These are phyloP conservation scores for Talaromyces liani DNA, from an alignment of 495 filamentous ascomycete species.

Conservation along the genomic window DNA sequence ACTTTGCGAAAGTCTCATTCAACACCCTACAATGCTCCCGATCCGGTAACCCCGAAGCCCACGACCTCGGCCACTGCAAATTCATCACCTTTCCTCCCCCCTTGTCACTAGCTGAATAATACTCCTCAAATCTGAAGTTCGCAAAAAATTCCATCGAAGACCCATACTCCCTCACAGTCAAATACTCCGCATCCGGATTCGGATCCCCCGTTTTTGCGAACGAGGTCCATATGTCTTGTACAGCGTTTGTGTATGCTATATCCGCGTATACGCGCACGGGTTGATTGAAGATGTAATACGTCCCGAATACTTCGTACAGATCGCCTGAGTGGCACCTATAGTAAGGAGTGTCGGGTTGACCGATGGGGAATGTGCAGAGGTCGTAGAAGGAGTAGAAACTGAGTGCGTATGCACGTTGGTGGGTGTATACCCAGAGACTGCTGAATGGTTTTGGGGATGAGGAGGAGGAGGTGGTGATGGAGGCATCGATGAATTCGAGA, in stretches of 20 bases:
- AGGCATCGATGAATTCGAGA: background rate
- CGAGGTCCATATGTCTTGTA: slow-evolving; percentile 7
- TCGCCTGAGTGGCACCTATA: slow-evolving; percentile 7
- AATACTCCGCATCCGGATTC: slow-evolving; percentile 1
- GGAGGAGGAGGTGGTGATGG: background rate
- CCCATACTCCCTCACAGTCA: background rate
- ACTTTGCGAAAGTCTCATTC: background rate
- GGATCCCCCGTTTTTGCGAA: slow-evolving; percentile 7
- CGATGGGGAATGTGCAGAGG: slow-evolving; percentile 7
- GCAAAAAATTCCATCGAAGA: background rate
- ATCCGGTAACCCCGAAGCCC: background rate
- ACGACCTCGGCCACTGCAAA: slow-evolving; percentile 3
- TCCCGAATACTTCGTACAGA: slow-evolving; percentile 7
- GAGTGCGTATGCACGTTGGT: slow-evolving; percentile 6
- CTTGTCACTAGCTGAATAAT: background rate
- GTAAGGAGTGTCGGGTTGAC: background rate
- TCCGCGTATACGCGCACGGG: slow-evolving; percentile 6
- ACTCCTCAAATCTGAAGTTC: background rate
- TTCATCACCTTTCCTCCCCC: background rate
- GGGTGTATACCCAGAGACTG: slow-evolving; percentile 8
- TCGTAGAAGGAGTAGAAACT: slow-evolving; percentile 2
- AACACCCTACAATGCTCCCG: slow-evolving; percentile 1
- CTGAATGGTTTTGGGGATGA: background rate
- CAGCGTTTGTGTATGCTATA: slow-evolving; percentile 5
- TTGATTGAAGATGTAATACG: slow-evolving; percentile 7